Conservation (phyloP, 148 eudicot genomes). For the Gaultheria prostrata region DNA sequence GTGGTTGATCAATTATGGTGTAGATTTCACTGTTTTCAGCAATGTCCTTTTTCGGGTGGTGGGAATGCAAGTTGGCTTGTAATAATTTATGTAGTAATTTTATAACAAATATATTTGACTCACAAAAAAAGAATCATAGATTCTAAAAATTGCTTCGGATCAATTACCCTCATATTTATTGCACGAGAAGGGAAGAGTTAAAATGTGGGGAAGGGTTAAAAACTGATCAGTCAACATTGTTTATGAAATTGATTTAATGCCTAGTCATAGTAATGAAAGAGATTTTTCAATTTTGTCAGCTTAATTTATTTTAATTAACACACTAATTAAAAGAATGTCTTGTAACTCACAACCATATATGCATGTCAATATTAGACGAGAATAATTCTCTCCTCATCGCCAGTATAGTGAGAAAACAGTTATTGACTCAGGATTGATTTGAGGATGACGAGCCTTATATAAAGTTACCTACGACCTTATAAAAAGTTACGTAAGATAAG, state of each 20-base stretch:
- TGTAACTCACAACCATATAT: not conserved
- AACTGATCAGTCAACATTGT: not conserved
- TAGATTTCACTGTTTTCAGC: not conserved
- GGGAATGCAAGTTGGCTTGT: not conserved
- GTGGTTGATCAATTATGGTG: not conserved
- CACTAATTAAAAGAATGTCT: not conserved
- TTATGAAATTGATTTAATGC: not conserved
- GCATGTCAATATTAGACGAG: not conserved
- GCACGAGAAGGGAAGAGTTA: not conserved
- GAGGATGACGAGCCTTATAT: too few species aligned
- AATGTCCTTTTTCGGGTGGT: not conserved
- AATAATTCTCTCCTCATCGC: not conserved
- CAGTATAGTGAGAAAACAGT: not conserved
- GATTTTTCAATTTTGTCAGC: not conserved
- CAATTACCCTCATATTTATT: not conserved
- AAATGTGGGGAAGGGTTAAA: not conserved
- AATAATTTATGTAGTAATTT: not conserved
- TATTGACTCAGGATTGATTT: too few species aligned
- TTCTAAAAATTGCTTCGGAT: not conserved
- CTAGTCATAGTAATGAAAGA: not conserved
- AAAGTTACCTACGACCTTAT: too few species aligned
- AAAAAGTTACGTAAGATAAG: too few species aligned
- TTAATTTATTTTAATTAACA: not conserved
- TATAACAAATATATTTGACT: not conserved
- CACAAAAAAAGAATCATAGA: not conserved